Percentiles rank a stretch among this genome's conserved stretches.
phyloP scores from a whole-genome alignment of 208 protist species.

The Wallacemonas sp. region DNA sequence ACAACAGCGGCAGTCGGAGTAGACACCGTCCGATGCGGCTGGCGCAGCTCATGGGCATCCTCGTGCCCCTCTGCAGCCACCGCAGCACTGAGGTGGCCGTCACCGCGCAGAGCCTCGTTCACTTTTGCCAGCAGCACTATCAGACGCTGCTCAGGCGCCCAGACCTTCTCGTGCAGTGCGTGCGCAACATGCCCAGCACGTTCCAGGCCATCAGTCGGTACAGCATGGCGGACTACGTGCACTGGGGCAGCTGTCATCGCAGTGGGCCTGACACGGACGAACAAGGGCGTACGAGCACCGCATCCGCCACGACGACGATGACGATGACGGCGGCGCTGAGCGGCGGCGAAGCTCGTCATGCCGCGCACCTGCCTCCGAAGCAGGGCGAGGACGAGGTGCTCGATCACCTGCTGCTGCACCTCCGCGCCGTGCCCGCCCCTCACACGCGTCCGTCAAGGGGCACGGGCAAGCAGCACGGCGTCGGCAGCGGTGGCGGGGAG shows the following conservation, averaged over 20 bases:
- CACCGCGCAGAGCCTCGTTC: conserved; percentile 27
- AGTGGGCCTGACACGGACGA: background rate
- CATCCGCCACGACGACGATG: too few relatives aligned
- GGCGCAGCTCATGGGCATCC: background rate
- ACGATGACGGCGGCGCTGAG: too few relatives aligned
- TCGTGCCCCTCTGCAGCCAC: conserved; percentile 3
- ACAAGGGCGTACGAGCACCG: background rate
- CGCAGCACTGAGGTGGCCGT: conserved; percentile 1
- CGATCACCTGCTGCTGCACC: conserved; percentile 1
- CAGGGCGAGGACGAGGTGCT: background rate
- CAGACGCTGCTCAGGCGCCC: conserved; percentile 65
- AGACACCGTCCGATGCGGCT: too few relatives aligned
- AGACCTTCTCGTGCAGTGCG: conserved; percentile 61
- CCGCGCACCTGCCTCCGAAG: too few relatives aligned
- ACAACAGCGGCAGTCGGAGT: too few relatives aligned
- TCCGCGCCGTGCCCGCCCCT: background rate
- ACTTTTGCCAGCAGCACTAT: conserved; percentile 61
- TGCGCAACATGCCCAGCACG: conserved; percentile 45
- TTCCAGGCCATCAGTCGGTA: conserved; percentile 44
- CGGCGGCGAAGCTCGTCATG: too few relatives aligned
- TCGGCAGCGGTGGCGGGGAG: background rate
- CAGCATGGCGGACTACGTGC: conserved; percentile 15
- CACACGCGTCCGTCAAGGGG: background rate
- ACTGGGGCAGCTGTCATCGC: background rate
- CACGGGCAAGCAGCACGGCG: background rate